Evolutionary conservation across 176 grass and related monocot species (phyloP), one percentile per base, ranked within the genome.

Genomic region (Paspalum vaginatum): DNA sequence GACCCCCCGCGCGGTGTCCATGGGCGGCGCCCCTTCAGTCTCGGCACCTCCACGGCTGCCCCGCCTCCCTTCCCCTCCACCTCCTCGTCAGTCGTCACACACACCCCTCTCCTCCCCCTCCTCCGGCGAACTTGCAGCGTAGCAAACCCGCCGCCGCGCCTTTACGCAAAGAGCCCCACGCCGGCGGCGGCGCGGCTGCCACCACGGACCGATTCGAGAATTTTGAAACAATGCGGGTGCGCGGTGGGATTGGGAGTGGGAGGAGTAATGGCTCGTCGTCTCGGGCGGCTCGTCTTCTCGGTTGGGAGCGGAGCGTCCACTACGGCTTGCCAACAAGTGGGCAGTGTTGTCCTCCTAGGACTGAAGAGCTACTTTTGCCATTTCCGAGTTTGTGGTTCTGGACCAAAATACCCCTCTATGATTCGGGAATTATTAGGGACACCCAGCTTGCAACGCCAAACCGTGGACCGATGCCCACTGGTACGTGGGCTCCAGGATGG

Each of bases 391-490:
- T 20, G 45, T 8, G 11, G 17, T 1, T 2, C 7, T 10, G 38
- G 89, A 89, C 84, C 18, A 45, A 89, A 95, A 79, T 91, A 40
- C 79, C 88, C 86, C 78, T 78, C 9, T 17, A 39, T 73, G 27
- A 61, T 60, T 38, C 61, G 7, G 3, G 61, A 61, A 88, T 74
- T 60, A 78, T 64, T 74, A 78, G 32, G 70, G 37, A 8, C 80
- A 68, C 75, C 81, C 4, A 12, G 8, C 9, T 17, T 5, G 4
- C 52, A 15, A 37, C 27, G 68, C 9, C 48, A 21, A 6, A 4
- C 12, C 3, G 3, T 8, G 18, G 61, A 27, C 66, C n/a, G 11
- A 21, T 11, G 1, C 8, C 32, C 68, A 38, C 68, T 24, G 68
- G 50, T 9, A 17, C 17, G 50, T 79, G 76, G 81, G 68, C 14